These are phyloP conservation scores for button mushroom (Agaricus bisporus) DNA, from an alignment of 768 basidiomycete genomes.

Conservation along the genomic window DNA sequence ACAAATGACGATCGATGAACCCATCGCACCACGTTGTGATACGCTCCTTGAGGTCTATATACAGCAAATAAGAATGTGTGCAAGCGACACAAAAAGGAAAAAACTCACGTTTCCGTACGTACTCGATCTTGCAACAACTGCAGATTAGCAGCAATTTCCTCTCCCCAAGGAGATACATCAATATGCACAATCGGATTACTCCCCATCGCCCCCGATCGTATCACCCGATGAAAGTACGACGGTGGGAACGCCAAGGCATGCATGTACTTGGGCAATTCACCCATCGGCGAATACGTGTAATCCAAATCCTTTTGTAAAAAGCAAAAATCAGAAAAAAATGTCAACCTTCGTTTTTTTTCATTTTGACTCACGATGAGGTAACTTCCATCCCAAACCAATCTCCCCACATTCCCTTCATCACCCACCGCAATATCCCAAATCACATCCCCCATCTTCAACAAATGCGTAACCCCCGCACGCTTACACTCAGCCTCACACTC, in stretches of 20 bases:
- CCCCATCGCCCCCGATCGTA: slow-evolving; percentile 51
- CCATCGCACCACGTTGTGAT: slow-evolving; percentile 83
- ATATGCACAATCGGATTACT: slow-evolving; percentile 64
- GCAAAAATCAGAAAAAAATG: slow-evolving; percentile 3
- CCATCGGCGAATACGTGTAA: slow-evolving; percentile 69
- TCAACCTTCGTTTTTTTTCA: neutral
- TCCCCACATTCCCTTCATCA: slow-evolving; percentile 81
- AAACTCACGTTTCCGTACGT: slow-evolving; percentile 72
- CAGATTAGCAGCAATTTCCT: slow-evolving; percentile 66
- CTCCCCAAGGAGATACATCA: slow-evolving; percentile 74
- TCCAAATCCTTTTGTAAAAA: slow-evolving; percentile 64
- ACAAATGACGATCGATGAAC: slow-evolving; percentile 75
- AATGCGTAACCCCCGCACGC: slow-evolving; percentile 53
- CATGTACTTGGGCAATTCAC: slow-evolving; percentile 76
- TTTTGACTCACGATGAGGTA: slow-evolving; percentile 65
- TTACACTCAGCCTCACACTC: slow-evolving; percentile 80
- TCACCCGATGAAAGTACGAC: slow-evolving; percentile 84
- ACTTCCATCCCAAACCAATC: slow-evolving; percentile 83
- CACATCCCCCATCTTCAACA: slow-evolving; percentile 73
- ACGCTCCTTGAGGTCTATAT: slow-evolving; percentile 66
- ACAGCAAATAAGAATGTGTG: neutral
- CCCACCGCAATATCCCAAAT: slow-evolving; percentile 86
- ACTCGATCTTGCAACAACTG: slow-evolving; percentile 75
- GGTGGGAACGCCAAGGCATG: slow-evolving; percentile 79
- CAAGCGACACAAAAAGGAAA: neutral